Base-by-base conservation (phyloP, 176 grass and related monocot species). In the Guadua angustifolia region DNA sequence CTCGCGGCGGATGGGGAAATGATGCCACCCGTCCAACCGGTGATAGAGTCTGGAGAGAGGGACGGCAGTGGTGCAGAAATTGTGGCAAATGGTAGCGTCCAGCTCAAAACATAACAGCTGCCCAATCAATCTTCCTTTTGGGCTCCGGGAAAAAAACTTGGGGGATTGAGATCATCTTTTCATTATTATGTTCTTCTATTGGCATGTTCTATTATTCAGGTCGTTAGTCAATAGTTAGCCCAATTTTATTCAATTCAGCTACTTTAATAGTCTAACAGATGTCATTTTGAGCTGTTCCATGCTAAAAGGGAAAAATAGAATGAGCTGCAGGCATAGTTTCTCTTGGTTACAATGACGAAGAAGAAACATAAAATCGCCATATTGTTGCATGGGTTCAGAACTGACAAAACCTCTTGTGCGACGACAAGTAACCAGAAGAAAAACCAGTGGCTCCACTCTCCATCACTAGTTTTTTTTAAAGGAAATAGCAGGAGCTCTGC, bases 11-110 rank as follows among this genome's bases (percentile, higher is more conserved):
- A 86, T 73, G 85, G 66, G 33, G 90, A 53, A 39, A 92, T 90
- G 85, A 88, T 43, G 39, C 85, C 85, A 57, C 90, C 93, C 1
- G 44, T 25, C 33, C 90, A 83, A 46, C 82, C 75, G 51, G 63
- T 90, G 75, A 88, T 92, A n/a, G 49, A 75, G 81, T 77, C 58
- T 70, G 15, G 9, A 79, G 51, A 79, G 69, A 74, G 10, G 25
- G 69, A 65, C 83, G 52, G 49, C 29, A 79, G 11, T 57, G 45
- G 66, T 47, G 42, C 39, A 22, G 79, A 79, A 35, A 4, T 52
- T 33, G 33, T 78, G 22, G 40, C 40, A 5, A 74, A 73, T 84
- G 77, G 66, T 60, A 69, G 52, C 84, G 25, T 44, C 84, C 69
- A 86, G 49, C 74, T 69, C 25, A 80, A 84, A 87, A 87, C 75